phyloP scores from a whole-genome alignment of 106 monocot genomes.

The Allium fistulosum region DNA sequence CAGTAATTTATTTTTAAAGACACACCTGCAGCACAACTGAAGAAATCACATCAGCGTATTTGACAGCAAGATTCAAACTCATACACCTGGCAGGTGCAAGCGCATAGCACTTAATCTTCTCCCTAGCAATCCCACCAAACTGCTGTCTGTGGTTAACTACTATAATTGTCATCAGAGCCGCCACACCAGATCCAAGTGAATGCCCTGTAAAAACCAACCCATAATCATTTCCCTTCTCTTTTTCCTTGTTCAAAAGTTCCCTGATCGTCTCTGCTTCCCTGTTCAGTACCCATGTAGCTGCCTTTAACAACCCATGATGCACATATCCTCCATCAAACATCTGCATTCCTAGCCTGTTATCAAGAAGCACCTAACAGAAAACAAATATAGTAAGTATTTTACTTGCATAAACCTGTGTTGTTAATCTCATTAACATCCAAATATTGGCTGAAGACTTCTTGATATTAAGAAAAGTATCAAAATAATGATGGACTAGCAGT shows the following conservation, averaged over 20 bases:
- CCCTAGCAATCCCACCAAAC: constrained; percentile 50
- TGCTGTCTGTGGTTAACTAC: constrained; percentile 48
- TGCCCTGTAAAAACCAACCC: constrained; percentile 70
- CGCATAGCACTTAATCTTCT: constrained; percentile 48
- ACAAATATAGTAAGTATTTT: too few species aligned
- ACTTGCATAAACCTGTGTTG: too few species aligned
- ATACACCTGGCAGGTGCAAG: constrained; percentile 82
- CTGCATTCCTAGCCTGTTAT: constrained; percentile 45
- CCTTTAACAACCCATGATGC: constrained; percentile 69
- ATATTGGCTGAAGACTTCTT: too few species aligned
- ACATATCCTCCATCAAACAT: constrained; percentile 53
- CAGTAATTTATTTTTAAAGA: background rate
- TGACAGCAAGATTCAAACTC: constrained; percentile 85
- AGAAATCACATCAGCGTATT: constrained; percentile 82
- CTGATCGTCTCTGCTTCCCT: constrained; percentile 48
- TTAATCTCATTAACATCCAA: too few species aligned
- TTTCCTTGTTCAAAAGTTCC: constrained; percentile 24
- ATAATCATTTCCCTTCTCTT: constrained; percentile 20
- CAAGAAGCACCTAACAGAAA: constrained; percentile 27
- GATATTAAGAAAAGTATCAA: too few species aligned
- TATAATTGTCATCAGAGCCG: constrained; percentile 61
- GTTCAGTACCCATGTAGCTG: constrained; percentile 60
- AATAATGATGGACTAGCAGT: too few species aligned
- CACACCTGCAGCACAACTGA: constrained; percentile 74
- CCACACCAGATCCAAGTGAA: constrained; percentile 80